These are phyloP conservation scores for Fusarium fujikuroi DNA, from an alignment of 2,329 filamentous ascomycete genomes.

Conservation along the genomic window DNA sequence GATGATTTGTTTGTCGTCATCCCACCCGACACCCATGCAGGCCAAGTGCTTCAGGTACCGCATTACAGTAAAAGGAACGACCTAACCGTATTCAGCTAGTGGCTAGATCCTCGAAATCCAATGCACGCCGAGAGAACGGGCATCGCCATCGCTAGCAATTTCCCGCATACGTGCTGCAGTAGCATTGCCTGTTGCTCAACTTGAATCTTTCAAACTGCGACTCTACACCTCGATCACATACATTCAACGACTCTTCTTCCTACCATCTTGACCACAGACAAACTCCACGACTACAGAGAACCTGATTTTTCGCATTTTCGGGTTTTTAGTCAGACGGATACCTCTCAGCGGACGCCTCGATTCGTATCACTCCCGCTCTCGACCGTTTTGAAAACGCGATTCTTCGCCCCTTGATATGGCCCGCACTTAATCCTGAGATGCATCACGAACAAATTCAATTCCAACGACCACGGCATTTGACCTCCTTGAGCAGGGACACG, in stretches of 20 bases:
- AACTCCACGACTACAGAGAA: slow-evolving; percentile 1
- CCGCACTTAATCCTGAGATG: slow-evolving; percentile 47
- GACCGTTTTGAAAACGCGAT: slow-evolving; percentile 29
- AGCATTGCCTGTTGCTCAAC: slow-evolving; percentile 34
- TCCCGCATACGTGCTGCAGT: slow-evolving; percentile 48
- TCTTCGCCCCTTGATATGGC: slow-evolving; percentile 43
- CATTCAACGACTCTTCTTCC: slow-evolving; percentile 8
- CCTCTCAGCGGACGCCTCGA: not conserved
- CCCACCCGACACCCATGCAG: slow-evolving; percentile 20
- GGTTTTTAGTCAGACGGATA: not conserved
- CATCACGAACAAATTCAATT: slow-evolving; percentile 32
- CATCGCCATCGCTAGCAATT: slow-evolving; percentile 51
- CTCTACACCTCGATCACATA: slow-evolving; percentile 21
- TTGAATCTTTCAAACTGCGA: slow-evolving; percentile 36
- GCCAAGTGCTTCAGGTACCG: slow-evolving; percentile 42
- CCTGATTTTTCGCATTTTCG: not conserved
- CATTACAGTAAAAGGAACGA: slow-evolving; percentile 20
- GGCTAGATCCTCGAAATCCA: slow-evolving; percentile 30
- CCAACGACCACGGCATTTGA: slow-evolving; percentile 24
- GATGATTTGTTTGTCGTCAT: slow-evolving; percentile 24
- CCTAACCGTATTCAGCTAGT: slow-evolving; percentile 41
- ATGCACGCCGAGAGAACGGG: slow-evolving; percentile 39
- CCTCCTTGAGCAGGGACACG: slow-evolving; percentile 12
- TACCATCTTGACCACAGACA: slow-evolving; percentile 10
- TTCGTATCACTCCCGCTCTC: slow-evolving; percentile 9